Evolutionary conservation across 495 filamentous ascomycete genomes (phyloP).

Genomic region (Cercophora newfieldiana): DNA sequence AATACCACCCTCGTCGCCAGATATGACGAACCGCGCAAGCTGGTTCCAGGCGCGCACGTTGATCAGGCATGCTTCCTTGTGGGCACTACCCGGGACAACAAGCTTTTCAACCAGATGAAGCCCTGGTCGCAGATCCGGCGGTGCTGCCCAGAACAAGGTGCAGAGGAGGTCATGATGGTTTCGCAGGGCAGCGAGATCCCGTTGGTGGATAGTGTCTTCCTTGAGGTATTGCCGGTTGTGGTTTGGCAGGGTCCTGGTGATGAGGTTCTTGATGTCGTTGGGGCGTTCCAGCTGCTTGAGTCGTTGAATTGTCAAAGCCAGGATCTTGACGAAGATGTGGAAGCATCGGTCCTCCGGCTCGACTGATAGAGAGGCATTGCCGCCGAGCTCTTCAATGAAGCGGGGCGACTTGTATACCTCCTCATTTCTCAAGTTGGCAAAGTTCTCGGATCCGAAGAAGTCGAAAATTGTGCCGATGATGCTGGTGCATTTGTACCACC

Average conservation of each 20-base stretch:
- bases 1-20: conserved; percentile 52
- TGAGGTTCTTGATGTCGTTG: conserved; percentile 75
- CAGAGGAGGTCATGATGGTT: conserved; percentile 94
- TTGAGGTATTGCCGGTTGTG: conserved; percentile 85
- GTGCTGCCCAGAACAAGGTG: conserved; percentile 84
- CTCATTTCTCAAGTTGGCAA: conserved; percentile 76
- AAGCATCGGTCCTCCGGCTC: conserved; percentile 79
- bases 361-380: conserved; percentile 59
- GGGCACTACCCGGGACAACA: conserved; percentile 75
- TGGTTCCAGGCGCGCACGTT: conserved; percentile 80
- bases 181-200: conserved; percentile 79
- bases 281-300: conserved; percentile 57
- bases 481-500: conserved; percentile 72
- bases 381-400: conserved; percentile 74
- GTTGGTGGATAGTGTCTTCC: conserved; percentile 69
- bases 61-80: conserved; percentile 81
- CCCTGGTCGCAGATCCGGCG: conserved; percentile 66
- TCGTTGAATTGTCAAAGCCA: conserved; percentile 67
- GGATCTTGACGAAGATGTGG: conserved; percentile 85
- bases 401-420: conserved; percentile 70
- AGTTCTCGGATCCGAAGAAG: conserved; percentile 77
- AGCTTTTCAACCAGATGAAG: conserved; percentile 72
- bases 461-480: conserved; percentile 83
- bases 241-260: conserved; percentile 82
- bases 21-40: conserved; percentile 73